phyloP scores from a whole-genome alignment of 768 basidiomycete genomes.

The Polyporus arcularius region DNA sequence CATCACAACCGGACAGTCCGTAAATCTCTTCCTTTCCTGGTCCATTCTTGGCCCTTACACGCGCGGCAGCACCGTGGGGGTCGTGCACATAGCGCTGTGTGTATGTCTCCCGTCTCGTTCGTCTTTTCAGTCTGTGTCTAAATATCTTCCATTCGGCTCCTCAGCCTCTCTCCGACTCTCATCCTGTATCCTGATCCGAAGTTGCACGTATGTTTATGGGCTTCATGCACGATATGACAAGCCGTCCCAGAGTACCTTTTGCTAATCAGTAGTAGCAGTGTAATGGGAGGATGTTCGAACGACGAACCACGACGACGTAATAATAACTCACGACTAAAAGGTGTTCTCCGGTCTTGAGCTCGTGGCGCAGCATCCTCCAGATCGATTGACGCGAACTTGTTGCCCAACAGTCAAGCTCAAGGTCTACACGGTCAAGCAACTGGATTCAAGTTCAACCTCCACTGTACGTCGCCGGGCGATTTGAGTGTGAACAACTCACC shows the following conservation, averaged over 20 bases:
- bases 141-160: constrained; percentile 11
- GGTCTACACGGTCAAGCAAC: too few relatives aligned
- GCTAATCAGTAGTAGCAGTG: constrained; percentile 28
- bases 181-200: constrained; percentile 21
- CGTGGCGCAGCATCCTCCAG: too few relatives aligned
- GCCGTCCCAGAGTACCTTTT: constrained; percentile 24
- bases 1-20: constrained; percentile 10
- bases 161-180: constrained; percentile 4
- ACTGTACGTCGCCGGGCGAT: too few relatives aligned
- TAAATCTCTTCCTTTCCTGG: constrained; percentile 3
- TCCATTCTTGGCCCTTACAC: constrained; percentile 21
- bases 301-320: neutral
- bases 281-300: constrained; percentile 25
- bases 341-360: neutral
- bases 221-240: constrained; percentile 30
- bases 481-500: too few relatives aligned
- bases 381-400: too few relatives aligned
- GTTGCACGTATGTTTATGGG: constrained; percentile 32
- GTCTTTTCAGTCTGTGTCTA: constrained; percentile 10
- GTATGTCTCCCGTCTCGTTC: neutral
- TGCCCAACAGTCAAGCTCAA: too few relatives aligned
- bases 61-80: constrained; percentile 7
- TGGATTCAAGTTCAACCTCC: too few relatives aligned
- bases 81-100: constrained; percentile 1
- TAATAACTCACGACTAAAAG: neutral